Base-by-base conservation (phyloP, 176 grass and related monocot species). In the Eremochloa ophiuroides region DNA sequence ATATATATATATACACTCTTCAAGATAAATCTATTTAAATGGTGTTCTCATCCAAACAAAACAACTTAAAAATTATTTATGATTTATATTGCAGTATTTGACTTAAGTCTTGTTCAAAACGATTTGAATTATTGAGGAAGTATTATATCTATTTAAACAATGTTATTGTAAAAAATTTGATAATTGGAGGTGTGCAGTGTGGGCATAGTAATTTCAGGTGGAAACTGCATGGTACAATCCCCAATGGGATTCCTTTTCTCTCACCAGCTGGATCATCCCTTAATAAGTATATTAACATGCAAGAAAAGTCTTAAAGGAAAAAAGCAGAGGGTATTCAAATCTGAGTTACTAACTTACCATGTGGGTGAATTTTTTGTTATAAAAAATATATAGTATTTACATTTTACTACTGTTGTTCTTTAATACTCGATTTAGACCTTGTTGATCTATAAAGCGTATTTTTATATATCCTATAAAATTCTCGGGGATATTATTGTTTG, bases 241-340 rank as follows among this genome's bases (percentile, higher is more conserved):
- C 68, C 53, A 62, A 73, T 73, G 68, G 17, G 38, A 18, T 56
- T 73, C 16, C 66, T 82, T 20, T 78, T 17, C 17, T 71, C 42
- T 42, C 48, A 58, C 50, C 27, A 20, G 33, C 34, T 70, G n/a
- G 77, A 68, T 62, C 23, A 27, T 62, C 25, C 8, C 12, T 61
- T 40, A 41, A 25, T 40, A 41, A 25, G 27, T 27, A 41, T 62
- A 77, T 18, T 38, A 63, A 40, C 31, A 9, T 34, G 50, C 17
- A n/a, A 74, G 43, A 50, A 50, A 71, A 73, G 20, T 37, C 69
- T 29, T 51, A 58, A 55, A n/a, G 6, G 31, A 16, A 4, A 16
- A 58, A 38, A 14, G 28, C 2, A 16, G 5, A 9, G 18, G 12
- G 25, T 44, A 44, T 77, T 63, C 58, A 63, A 44, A 77, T 31